Evolutionary conservation across 768 basidiomycete species (phyloP).

Genomic region (Lentinus tigrinus): DNA sequence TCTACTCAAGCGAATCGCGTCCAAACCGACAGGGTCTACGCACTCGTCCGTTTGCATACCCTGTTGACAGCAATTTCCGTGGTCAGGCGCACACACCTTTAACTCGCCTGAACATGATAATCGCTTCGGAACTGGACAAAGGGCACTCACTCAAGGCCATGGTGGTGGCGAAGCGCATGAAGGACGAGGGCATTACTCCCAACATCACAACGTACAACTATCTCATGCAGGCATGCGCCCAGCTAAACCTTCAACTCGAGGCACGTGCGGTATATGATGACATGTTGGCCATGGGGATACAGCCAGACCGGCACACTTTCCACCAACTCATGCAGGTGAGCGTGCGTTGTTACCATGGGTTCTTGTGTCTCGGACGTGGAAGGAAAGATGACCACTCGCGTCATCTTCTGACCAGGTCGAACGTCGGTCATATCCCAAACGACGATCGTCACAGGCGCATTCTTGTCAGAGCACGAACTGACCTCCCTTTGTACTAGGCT

Average conservation of each 20-base stretch:
- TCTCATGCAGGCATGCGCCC: constrained; percentile 50
- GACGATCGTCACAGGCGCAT: no score
- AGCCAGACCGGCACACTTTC: constrained; percentile 51
- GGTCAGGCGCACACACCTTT: constrained; percentile 14
- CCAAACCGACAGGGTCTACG: neutral
- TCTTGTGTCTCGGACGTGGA: no score
- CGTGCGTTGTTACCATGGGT: neutral
- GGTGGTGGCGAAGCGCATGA: constrained; percentile 55
- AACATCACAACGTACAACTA: constrained; percentile 55
- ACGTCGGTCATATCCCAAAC: no score
- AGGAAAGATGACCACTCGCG: no score
- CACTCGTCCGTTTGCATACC: constrained; percentile 28
- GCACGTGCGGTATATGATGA: constrained; percentile 69
- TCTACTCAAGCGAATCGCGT: neutral
- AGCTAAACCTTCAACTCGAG: constrained; percentile 44
- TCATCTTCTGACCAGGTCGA: no score
- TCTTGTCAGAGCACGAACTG: neutral
- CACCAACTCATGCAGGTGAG: constrained; percentile 61
- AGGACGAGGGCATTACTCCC: constrained; percentile 49
- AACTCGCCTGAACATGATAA: constrained; percentile 26
- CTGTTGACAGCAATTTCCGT: constrained; percentile 24
- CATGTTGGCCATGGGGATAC: constrained; percentile 53
- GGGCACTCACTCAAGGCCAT: constrained; percentile 42
- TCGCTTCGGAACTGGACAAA: constrained; percentile 38
- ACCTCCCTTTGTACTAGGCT: neutral